Evolutionary conservation across 2,329 filamentous ascomycete species (phyloP).

Genomic region (Falciphora oryzae): DNA sequence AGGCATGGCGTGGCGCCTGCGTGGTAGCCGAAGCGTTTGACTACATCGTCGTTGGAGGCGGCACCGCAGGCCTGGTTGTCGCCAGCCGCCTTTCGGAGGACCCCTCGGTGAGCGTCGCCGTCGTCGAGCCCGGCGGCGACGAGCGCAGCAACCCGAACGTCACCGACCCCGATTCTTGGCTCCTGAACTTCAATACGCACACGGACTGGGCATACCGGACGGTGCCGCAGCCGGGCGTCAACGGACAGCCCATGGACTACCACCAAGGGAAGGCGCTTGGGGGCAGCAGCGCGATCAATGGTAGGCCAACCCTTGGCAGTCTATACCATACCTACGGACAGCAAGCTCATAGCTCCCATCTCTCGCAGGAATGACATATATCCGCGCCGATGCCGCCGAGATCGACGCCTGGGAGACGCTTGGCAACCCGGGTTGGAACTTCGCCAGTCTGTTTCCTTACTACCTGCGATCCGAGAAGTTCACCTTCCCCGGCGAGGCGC

Average conservation of each 20-base stretch:
- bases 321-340: background rate
- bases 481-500: constrained; percentile 13
- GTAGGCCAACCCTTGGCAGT: background rate
- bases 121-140: constrained; percentile 27
- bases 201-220: constrained; percentile 17
- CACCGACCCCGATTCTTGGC: constrained; percentile 11
- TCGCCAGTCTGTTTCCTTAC: constrained; percentile 17
- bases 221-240: constrained; percentile 31
- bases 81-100: constrained; percentile 32
- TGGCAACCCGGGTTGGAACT: constrained; percentile 25
- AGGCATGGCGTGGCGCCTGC: background rate
- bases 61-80: constrained; percentile 35
- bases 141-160: constrained; percentile 16
- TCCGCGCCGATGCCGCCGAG: constrained; percentile 24
- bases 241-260: constrained; percentile 31
- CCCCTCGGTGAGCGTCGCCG: constrained; percentile 27
- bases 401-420: constrained; percentile 29
- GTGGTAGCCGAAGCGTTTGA: constrained; percentile 17
- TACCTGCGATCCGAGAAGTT: constrained; percentile 23
- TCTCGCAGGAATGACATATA: constrained; percentile 23
- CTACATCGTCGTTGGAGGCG: constrained; percentile 35
- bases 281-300: constrained; percentile 24
- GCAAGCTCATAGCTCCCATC: background rate
- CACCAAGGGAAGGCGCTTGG: constrained; percentile 40
- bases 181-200: constrained; percentile 9